Base-by-base conservation (phyloP, 352 stramenopile genomes). In the Phytophthora chlamydospora region DNA sequence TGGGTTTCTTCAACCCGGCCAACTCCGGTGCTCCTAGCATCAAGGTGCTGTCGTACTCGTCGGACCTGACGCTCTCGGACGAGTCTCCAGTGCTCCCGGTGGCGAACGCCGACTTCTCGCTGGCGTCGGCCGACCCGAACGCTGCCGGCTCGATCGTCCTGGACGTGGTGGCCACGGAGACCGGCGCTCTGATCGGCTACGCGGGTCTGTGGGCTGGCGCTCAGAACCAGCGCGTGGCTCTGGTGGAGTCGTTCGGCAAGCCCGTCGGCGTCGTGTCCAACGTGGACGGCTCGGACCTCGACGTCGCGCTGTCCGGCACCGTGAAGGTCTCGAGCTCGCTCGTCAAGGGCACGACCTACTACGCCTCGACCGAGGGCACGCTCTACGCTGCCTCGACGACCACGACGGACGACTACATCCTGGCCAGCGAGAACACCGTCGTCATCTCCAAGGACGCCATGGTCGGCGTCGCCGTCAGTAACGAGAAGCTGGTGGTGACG, bases 371-470 rank as follows among this genome's bases (percentile, higher is more conserved):
- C 8, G 73, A 88, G 21, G 84, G 84, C 33, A 66, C 71, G 45
- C 57, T 91, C 16, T 91, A 89, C 58, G 55, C 74, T 34, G 61
- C 78, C 0, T 76, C 78, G 36, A 80, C 55, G 49, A 74, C 58
- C 19, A 80, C 83, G 10, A 73, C 62, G 45, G 76, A 83, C 61
- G 62, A 76, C 11, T 91, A 81, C 52, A 76, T 91, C 51, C 75
- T 90, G 39, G 83, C 75, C 44, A 69, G 84, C 48, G 78, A 85
- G 62, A 87, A 91, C 75, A 87, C 58, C 53, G 58, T 91, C 32
- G 78, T 93, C 44, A 75, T 91, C 52, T 91, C 84, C 49, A 91
- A 90, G 68, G 82, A 91, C 47, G 71, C 80, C 14, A 70, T 89
- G 24, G 80, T 93, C 10, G 82, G 84, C 43, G 73, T 91, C 17